Conservation (phyloP, 371 early-diverging fungal species). For the Syncephalastrum sp. region DNA sequence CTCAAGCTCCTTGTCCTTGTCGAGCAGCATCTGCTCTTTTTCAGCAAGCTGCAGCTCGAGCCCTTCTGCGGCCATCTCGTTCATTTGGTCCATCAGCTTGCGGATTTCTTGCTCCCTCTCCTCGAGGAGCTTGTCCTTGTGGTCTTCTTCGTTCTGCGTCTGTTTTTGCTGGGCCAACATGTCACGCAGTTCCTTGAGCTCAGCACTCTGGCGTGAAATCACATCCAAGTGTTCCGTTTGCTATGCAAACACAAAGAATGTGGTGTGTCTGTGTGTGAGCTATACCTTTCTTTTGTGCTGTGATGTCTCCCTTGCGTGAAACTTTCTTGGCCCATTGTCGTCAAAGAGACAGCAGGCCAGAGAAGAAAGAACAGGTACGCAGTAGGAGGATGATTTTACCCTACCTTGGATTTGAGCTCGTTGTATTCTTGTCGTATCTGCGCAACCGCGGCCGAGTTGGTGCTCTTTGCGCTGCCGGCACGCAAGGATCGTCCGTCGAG, state of each 20-base stretch:
- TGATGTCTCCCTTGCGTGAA: too few relatives aligned
- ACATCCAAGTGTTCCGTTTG: constrained; percentile 35
- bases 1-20: constrained; percentile 33
- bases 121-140: constrained; percentile 12
- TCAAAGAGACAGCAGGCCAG: not conserved
- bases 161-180: constrained; percentile 8
- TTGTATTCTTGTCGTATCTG: constrained; percentile 43
- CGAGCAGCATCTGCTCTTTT: constrained; percentile 29
- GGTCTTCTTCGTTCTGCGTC: constrained; percentile 1
- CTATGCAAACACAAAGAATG: constrained; percentile 10
- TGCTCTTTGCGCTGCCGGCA: not conserved
- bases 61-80: constrained; percentile 11
- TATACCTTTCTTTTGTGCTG: too few relatives aligned
- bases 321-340: not conserved
- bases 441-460: constrained; percentile 11
- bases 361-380: too few relatives aligned
- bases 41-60: constrained; percentile 25
- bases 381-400: not conserved
- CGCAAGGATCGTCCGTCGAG: constrained; percentile 1
- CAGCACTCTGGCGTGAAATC: constrained; percentile 37
- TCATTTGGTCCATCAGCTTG: constrained; percentile 15
- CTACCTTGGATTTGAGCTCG: constrained; percentile 42
- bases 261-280: too few relatives aligned
- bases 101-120: constrained; percentile 28
- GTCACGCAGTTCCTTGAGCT: constrained; percentile 35